phyloP scores from a whole-genome alignment of 371 early-diverging fungal genomes.

The Amoeboaphelidium occidentale region DNA sequence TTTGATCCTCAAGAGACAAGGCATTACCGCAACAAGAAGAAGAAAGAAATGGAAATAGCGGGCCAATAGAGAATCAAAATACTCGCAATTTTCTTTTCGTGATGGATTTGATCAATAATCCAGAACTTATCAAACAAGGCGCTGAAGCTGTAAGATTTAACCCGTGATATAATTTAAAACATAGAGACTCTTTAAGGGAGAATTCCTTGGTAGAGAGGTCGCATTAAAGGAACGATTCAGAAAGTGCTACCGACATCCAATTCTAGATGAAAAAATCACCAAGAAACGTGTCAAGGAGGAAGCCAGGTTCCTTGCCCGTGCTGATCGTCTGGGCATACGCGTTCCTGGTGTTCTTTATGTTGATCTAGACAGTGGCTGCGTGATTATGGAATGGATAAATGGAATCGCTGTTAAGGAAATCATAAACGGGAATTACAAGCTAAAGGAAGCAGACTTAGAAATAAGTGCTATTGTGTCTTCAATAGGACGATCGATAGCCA shows the following conservation, averaged over 20 bases:
- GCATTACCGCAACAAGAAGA: conserved; percentile 28
- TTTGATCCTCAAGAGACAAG: conserved; percentile 52
- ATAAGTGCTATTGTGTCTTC: not conserved
- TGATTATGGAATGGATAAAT: not conserved
- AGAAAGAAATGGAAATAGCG: not conserved
- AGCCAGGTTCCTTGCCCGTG: not conserved
- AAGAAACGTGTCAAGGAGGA: not conserved
- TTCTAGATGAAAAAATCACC: not conserved
- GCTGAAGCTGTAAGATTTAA: not conserved
- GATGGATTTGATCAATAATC: too few species aligned
- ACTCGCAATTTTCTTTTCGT: too few species aligned
- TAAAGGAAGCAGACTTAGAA: not conserved
- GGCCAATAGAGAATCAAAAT: too few species aligned
- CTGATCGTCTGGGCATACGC: not conserved
- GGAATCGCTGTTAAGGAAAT: not conserved
- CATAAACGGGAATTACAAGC: not conserved
- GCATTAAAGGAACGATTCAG: not conserved
- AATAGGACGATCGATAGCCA: not conserved
- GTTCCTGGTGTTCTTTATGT: not conserved
- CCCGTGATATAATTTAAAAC: not conserved
- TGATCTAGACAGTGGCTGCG: not conserved
- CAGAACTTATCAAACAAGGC: too few species aligned
- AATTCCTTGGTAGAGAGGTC: not conserved
- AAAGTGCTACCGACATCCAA: not conserved
- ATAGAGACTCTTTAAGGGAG: not conserved